These are phyloP conservation scores for Fusarium chuoi DNA, from an alignment of 2,329 filamentous ascomycete species.

Conservation along the genomic window DNA sequence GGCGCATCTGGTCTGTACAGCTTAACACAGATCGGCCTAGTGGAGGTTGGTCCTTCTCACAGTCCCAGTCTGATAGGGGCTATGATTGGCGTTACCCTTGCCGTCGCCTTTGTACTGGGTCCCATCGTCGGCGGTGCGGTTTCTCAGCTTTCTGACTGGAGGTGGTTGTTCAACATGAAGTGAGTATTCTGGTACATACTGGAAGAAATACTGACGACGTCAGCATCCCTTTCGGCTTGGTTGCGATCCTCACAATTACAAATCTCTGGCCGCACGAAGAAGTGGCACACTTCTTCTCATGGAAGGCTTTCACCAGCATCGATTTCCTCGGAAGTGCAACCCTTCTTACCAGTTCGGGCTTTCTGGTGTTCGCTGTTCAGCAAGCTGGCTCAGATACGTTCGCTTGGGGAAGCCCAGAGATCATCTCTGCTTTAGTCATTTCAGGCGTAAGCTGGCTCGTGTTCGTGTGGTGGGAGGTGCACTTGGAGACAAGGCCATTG, in stretches of 20 bases:
- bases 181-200: conserved; percentile 45
- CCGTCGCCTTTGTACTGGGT: conserved; percentile 67
- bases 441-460: conserved; percentile 59
- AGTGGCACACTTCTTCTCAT: conserved; percentile 50
- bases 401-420: conserved; percentile 62
- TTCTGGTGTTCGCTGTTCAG: conserved; percentile 66
- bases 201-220: conserved; percentile 11
- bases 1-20: conserved; percentile 72
- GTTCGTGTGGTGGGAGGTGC: conserved; percentile 63
- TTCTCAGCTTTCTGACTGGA: conserved; percentile 64
- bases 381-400: conserved; percentile 64
- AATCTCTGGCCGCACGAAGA: conserved; percentile 57
- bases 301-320: conserved; percentile 57
- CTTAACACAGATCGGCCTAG: conserved; percentile 65
- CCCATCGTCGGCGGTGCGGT: conserved; percentile 68
- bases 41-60: conserved; percentile 65
- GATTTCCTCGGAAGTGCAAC: conserved; percentile 64
- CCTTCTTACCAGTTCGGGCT: conserved; percentile 62
- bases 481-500: conserved; percentile 52
- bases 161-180: conserved; percentile 72
- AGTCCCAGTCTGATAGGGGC: conserved; percentile 65
- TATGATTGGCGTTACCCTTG: conserved; percentile 65
- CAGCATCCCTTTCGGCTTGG: conserved; percentile 61
- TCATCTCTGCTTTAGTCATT: conserved; percentile 60
- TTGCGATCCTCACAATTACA: conserved; percentile 59